phyloP scores from a whole-genome alignment of 352 stramenopile genomes.

The Plasmopara viticola region DNA sequence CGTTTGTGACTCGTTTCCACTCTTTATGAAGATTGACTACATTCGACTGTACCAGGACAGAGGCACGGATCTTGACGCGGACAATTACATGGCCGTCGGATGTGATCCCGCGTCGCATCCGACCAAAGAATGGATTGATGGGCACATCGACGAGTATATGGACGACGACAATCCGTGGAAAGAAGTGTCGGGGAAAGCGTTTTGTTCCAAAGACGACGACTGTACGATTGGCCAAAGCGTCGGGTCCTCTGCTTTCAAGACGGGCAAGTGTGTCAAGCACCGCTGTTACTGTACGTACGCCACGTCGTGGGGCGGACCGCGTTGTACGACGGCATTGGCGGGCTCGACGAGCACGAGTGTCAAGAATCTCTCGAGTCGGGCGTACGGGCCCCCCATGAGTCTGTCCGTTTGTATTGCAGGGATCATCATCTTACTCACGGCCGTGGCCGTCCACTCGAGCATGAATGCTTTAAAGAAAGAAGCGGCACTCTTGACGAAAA shows the following conservation, averaged over 20 bases:
- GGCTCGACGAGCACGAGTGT: conserved; percentile 23
- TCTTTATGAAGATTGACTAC: conserved; percentile 87
- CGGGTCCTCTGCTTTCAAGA: conserved; percentile 22
- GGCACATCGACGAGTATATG: conserved; percentile 57
- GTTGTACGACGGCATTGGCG: conserved; percentile 38
- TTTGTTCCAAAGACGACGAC: conserved; percentile 39
- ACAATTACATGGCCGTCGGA: conserved; percentile 48
- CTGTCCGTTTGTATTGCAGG: conserved; percentile 28
- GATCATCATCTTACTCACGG: conserved; percentile 26
- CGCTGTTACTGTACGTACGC: conserved; percentile 44
- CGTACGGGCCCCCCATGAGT: conserved; percentile 48
- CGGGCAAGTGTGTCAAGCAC: conserved; percentile 36
- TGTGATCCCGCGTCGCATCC: conserved; percentile 58
- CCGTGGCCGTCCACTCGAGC: conserved; percentile 27
- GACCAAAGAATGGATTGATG: conserved; percentile 64
- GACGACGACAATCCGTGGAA: conserved; percentile 46
- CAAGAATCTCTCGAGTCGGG: conserved; percentile 23
- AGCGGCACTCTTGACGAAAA: conserved; percentile 23
- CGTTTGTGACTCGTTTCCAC: conserved; percentile 74
- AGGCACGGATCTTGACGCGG: conserved; percentile 19
- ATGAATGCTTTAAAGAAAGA: conserved; percentile 24
- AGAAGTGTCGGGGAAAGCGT: conserved; percentile 34
- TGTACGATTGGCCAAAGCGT: conserved; percentile 41
- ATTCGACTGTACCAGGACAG: conserved; percentile 70
- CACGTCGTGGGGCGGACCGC: conserved; percentile 46